Evolutionary conservation across 2,329 filamentous ascomycete genomes (phyloP).

Genomic region (Colletotrichum sp.): DNA sequence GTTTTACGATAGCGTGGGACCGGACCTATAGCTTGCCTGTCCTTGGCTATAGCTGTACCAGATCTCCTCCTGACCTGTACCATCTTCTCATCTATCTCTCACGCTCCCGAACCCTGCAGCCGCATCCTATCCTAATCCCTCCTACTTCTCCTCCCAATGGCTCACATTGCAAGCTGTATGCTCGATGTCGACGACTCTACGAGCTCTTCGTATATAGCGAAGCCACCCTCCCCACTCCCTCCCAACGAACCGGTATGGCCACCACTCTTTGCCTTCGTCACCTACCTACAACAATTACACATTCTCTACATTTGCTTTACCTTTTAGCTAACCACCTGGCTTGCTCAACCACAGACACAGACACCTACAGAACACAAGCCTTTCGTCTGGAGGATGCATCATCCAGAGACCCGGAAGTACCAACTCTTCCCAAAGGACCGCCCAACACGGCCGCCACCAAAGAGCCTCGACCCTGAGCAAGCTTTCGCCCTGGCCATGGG

Average conservation of each 20-base stretch:
- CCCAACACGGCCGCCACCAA: constrained; percentile 46
- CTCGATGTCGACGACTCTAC: constrained; percentile 48
- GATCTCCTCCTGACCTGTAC: constrained; percentile 19
- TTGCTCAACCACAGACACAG: constrained; percentile 19
- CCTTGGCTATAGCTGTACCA: constrained; percentile 23
- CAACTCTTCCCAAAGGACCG: constrained; percentile 64
- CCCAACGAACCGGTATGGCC: constrained; percentile 49
- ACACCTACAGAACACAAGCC: constrained; percentile 49
- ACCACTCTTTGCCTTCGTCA: constrained; percentile 19
- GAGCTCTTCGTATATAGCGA: constrained; percentile 54
- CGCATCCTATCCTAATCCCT: neutral
- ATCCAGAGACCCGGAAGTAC: constrained; percentile 61
- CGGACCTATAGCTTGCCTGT: constrained; percentile 18
- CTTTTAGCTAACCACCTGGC: constrained; percentile 18
- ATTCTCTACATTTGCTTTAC: constrained; percentile 19
- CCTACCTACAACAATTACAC: neutral
- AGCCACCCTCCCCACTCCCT: constrained; percentile 50
- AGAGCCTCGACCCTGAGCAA: constrained; percentile 56
- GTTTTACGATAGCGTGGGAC: constrained; percentile 19
- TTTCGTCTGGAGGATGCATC: constrained; percentile 64
- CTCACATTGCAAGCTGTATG: constrained; percentile 67
- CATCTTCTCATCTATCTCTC: constrained; percentile 12
- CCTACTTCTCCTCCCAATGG: constrained; percentile 48
- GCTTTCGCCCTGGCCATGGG: constrained; percentile 49
- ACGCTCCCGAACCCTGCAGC: constrained; percentile 12